Evolutionary conservation across 331 rosid species (phyloP).

Genomic region (Quercus phellos): DNA sequence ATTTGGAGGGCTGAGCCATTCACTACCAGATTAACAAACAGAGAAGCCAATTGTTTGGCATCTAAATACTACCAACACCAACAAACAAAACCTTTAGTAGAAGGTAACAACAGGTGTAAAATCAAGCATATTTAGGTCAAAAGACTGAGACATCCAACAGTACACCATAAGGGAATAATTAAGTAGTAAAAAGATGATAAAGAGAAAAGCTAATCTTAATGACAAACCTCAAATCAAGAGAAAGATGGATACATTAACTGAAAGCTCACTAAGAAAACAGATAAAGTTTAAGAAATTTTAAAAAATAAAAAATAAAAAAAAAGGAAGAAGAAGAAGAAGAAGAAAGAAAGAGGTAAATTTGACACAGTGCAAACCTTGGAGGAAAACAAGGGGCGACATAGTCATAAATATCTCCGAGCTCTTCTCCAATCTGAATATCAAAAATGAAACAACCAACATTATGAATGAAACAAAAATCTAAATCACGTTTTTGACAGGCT

Average conservation of each 20-base stretch:
- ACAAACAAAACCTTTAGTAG: background rate
- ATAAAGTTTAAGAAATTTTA: background rate
- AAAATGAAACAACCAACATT: slow-evolving; percentile 17
- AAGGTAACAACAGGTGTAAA: background rate
- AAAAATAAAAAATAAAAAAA: no score
- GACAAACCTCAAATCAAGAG: background rate
- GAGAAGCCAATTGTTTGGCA: background rate
- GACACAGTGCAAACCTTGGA: slow-evolving; percentile 62
- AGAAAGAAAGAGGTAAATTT: slow-evolving; percentile 13
- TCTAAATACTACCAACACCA: background rate
- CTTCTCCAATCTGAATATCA: slow-evolving; percentile 76
- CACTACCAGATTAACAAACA: background rate
- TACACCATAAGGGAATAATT: background rate
- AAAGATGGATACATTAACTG: slow-evolving; percentile 11
- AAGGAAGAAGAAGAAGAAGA: background rate
- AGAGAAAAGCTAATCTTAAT: slow-evolving; percentile 9
- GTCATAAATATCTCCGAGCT: slow-evolving; percentile 89
- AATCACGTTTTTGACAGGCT: background rate
- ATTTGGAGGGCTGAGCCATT: background rate
- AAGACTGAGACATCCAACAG: slow-evolving; percentile 1
- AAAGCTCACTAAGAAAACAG: slow-evolving; percentile 16
- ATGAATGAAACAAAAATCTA: background rate
- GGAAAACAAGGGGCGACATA: slow-evolving; percentile 95
- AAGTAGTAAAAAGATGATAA: slow-evolving; percentile 2
- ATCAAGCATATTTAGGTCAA: background rate